These are phyloP conservation scores for Apophysomyces trapeziformis DNA, from an alignment of 371 early-diverging fungal species.

Conservation along the genomic window DNA sequence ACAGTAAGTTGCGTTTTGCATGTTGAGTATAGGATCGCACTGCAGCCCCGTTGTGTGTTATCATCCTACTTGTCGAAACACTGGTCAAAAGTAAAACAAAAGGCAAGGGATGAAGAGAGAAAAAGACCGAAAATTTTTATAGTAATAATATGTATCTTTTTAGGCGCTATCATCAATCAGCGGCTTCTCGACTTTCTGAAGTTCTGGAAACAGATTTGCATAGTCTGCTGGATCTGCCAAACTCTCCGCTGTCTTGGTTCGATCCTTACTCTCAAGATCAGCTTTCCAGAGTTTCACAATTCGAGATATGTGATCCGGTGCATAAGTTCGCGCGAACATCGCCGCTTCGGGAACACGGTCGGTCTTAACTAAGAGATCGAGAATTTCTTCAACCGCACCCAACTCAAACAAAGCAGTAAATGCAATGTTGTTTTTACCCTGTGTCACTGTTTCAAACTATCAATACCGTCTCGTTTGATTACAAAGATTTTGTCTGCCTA, in stretches of 20 bases:
- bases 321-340: slow-evolving; percentile 89
- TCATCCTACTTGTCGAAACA: no score
- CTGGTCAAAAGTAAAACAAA: no score
- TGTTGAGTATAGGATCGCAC: no score
- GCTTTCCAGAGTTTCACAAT: slow-evolving; percentile 85
- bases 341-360: slow-evolving; percentile 97
- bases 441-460: slow-evolving; percentile 42
- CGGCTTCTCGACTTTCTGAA: slow-evolving; percentile 46
- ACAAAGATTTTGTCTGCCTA: slow-evolving; percentile 22
- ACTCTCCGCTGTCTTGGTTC: slow-evolving; percentile 86
- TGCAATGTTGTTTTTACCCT: slow-evolving; percentile 89
- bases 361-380: slow-evolving; percentile 83
- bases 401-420: slow-evolving; percentile 81
- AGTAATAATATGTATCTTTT: not conserved
- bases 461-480: not conserved
- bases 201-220: slow-evolving; percentile 85
- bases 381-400: slow-evolving; percentile 75
- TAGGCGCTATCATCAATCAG: slow-evolving; percentile 7
- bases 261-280: slow-evolving; percentile 65
- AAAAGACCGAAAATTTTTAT: no score
- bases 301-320: slow-evolving; percentile 76
- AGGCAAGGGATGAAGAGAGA: no score
- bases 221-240: slow-evolving; percentile 87
- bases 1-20: no score
- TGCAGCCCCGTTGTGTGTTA: no score